Evolutionary conservation across 352 stramenopile species (phyloP).

Genomic region (Phytopythium vexans): DNA sequence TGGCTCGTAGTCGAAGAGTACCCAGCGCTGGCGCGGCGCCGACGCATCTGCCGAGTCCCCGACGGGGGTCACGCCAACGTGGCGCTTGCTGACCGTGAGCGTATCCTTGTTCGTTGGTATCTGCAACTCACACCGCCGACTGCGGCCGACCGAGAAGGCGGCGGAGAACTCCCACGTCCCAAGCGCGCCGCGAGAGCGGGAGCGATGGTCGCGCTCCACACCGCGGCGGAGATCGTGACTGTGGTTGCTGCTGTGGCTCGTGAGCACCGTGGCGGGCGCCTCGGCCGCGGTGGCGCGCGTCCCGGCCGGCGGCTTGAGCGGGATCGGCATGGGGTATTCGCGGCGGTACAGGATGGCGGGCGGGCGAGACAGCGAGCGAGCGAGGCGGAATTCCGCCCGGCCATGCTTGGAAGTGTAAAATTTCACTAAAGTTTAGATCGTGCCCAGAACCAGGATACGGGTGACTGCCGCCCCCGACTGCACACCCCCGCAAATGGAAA

Average conservation of each 20-base stretch:
- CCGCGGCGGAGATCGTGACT: background rate
- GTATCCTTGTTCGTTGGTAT: slow-evolving; percentile 71
- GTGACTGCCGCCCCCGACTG: no score
- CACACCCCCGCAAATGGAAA: no score
- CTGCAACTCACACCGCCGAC: slow-evolving; percentile 62
- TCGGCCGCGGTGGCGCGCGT: no score
- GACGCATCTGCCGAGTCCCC: slow-evolving; percentile 12
- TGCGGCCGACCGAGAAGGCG: slow-evolving; percentile 71
- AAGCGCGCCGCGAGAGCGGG: slow-evolving; percentile 1
- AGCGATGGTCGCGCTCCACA: background rate
- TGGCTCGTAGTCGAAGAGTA: slow-evolving; percentile 76
- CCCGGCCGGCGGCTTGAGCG: no score
- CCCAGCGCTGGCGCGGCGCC: slow-evolving; percentile 39
- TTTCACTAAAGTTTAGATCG: no score
- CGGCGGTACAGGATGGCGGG: no score
- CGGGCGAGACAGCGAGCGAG: no score
- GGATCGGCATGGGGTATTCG: no score
- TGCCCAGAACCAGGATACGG: no score
- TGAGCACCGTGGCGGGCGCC: no score
- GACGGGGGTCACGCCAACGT: slow-evolving; percentile 58
- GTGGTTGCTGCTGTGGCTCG: background rate
- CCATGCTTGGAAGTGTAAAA: no score
- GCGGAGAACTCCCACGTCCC: slow-evolving; percentile 41
- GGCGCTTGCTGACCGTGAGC: slow-evolving; percentile 72
- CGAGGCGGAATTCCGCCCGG: no score